Evolutionary conservation across 2,329 filamentous ascomycete genomes (phyloP).

Genomic region (Colletotrichum musae): DNA sequence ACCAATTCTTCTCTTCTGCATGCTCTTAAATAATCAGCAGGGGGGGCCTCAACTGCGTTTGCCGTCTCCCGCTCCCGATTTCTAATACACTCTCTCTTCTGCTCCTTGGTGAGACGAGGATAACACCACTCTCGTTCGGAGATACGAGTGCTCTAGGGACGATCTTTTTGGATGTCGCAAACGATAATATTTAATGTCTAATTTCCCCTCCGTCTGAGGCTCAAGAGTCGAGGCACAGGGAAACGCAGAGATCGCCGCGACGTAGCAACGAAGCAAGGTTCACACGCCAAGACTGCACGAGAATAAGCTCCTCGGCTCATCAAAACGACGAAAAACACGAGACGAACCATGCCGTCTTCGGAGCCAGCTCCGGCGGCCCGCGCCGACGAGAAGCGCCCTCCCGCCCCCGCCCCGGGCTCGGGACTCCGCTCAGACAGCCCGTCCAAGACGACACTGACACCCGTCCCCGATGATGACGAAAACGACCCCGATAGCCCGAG

Average conservation of each 20-base stretch:
- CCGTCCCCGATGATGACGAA: constrained; percentile 3
- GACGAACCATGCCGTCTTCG: constrained; percentile 19
- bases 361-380: background rate
- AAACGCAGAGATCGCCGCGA: constrained; percentile 2
- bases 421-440: constrained; percentile 8
- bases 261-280: constrained; percentile 17
- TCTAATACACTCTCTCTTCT: constrained; percentile 10
- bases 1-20: constrained; percentile 1
- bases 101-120: background rate
- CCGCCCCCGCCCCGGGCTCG: constrained; percentile 3
- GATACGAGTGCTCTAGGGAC: background rate
- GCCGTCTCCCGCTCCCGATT: constrained; percentile 10
- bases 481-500: constrained; percentile 13
- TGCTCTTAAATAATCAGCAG: constrained; percentile 17
- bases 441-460: constrained; percentile 29
- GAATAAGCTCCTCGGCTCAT: constrained; percentile 1
- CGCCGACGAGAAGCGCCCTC: constrained; percentile 16
- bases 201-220: background rate
- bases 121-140: constrained; percentile 9
- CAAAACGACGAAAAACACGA: constrained; percentile 5
- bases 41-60: background rate
- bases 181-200: constrained; percentile 7
- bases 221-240: no score
- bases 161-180: background rate
- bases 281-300: constrained; percentile 19